phyloP scores from a whole-genome alignment of 2,329 filamentous ascomycete species.

The Phyllachora maydis region DNA sequence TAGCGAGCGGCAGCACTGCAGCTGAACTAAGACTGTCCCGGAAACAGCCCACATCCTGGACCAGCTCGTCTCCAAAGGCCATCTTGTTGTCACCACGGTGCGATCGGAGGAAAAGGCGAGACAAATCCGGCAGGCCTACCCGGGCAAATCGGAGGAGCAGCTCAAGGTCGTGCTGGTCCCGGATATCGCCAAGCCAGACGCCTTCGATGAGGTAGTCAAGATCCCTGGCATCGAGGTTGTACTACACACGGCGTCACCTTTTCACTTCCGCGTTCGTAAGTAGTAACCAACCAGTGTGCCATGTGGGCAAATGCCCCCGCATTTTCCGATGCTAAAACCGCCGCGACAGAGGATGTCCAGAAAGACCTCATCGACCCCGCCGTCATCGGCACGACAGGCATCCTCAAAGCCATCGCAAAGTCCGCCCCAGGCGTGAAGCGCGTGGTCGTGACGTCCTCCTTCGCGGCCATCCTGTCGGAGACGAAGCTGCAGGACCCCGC shows the following conservation, averaged over 20 bases:
- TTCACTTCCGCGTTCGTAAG: slow-evolving; percentile 28
- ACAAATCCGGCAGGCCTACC: slow-evolving; percentile 26
- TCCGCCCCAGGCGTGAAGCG: slow-evolving; percentile 40
- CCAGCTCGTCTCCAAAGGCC: slow-evolving; percentile 25
- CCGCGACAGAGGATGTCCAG: slow-evolving; percentile 18
- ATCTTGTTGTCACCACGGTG: slow-evolving; percentile 34
- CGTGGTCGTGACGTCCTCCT: slow-evolving; percentile 42
- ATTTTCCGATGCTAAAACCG: too few species aligned
- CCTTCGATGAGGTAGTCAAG: slow-evolving; percentile 46
- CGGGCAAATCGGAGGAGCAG: slow-evolving; percentile 16
- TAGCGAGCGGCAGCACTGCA: not conserved
- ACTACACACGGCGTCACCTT: slow-evolving; percentile 39
- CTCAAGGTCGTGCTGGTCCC: slow-evolving; percentile 42
- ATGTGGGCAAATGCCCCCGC: not conserved
- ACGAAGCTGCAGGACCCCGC: slow-evolving; percentile 14
- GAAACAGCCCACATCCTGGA: slow-evolving; percentile 29
- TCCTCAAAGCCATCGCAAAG: slow-evolving; percentile 48
- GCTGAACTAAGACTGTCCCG: not conserved
- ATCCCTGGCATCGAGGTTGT: slow-evolving; percentile 30
- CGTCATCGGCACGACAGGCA: slow-evolving; percentile 39
- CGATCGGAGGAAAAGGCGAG: slow-evolving; percentile 30
- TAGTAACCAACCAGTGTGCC: too few species aligned
- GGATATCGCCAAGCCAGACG: slow-evolving; percentile 53
- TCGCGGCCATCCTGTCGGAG: slow-evolving; percentile 27
- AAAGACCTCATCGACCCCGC: slow-evolving; percentile 36